A percentile compares a stretch with the other conserved stretches of the same genome.
phyloP scores from a whole-genome alignment of 805 yeast genomes.

The Sungouiozyma intestinalis region DNA sequence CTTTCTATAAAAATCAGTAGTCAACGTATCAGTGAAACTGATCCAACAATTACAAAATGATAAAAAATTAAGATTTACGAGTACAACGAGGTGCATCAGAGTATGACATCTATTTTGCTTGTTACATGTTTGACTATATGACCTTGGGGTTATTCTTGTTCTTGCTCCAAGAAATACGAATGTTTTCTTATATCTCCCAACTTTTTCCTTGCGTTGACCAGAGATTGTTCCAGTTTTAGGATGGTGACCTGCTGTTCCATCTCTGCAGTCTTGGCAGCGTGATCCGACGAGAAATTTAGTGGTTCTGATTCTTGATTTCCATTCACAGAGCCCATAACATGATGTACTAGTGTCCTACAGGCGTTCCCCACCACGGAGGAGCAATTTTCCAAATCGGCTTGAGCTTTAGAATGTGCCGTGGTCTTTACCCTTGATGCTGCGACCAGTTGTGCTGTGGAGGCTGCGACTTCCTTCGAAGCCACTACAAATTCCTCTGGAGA shows the following conservation, averaged over 20 bases:
- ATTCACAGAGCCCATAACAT: conserved; percentile 48
- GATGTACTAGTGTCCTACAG: conserved; percentile 58
- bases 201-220: conserved; percentile 63
- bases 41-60: too few relatives aligned
- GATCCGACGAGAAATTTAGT: conserved; percentile 59
- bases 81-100: too few relatives aligned
- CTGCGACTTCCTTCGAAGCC: conserved; percentile 85
- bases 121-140: background rate
- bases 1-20: too few relatives aligned
- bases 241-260: conserved; percentile 93
- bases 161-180: conserved; percentile 37
- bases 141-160: conserved; percentile 23
- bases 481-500: conserved; percentile 78
- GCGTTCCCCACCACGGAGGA: conserved; percentile 64
- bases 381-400: conserved; percentile 59
- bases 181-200: conserved; percentile 76
- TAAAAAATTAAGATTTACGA: too few relatives aligned
- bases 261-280: conserved; percentile 75
- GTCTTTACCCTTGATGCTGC: conserved; percentile 88
- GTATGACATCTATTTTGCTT: background rate
- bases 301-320: conserved; percentile 28
- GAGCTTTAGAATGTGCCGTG: conserved; percentile 62
- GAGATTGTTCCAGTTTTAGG: conserved; percentile 65
- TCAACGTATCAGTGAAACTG: too few relatives aligned
- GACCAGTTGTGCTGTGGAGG: conserved; percentile 84